These are phyloP conservation scores for Endoconidiophora polonica DNA, from an alignment of 2,329 filamentous ascomycete species.

Conservation along the genomic window DNA sequence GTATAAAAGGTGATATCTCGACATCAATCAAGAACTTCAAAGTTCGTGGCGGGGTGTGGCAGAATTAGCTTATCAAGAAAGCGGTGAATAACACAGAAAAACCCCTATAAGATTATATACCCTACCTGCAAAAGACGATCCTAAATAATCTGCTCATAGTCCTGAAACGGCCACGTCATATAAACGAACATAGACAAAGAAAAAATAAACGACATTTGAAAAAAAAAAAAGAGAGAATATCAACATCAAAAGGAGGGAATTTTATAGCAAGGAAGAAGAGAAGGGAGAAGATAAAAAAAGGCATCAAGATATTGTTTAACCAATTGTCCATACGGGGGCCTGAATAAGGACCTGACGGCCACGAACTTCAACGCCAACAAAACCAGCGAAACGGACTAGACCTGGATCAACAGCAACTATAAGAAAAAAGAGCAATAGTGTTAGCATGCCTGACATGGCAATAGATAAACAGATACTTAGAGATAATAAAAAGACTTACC, in stretches of 20 bases:
- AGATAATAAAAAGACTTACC: constrained; percentile 23
- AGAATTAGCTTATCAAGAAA: neutral
- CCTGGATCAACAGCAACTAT: constrained; percentile 25
- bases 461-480: neutral
- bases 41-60: neutral
- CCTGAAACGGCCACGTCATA: neutral
- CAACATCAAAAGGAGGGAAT: neutral
- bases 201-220: neutral
- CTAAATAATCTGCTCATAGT: neutral
- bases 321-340: constrained; percentile 53
- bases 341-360: constrained; percentile 60
- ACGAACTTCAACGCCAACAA: constrained; percentile 57
- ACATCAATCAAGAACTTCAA: neutral
- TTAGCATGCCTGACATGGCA: neutral
- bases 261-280: constrained; percentile 3
- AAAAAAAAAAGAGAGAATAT: neutral
- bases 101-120: neutral
- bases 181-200: neutral
- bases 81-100: neutral
- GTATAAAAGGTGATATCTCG: neutral
- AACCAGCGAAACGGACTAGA: constrained; percentile 59
- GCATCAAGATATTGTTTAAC: constrained; percentile 15
- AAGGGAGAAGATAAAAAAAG: constrained; percentile 14
- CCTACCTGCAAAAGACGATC: too few species aligned
- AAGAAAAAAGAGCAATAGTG: neutral